Base-by-base conservation (phyloP, 1,284 basidiomycete genomes). In the Fistulinella cinereoalba region DNA sequence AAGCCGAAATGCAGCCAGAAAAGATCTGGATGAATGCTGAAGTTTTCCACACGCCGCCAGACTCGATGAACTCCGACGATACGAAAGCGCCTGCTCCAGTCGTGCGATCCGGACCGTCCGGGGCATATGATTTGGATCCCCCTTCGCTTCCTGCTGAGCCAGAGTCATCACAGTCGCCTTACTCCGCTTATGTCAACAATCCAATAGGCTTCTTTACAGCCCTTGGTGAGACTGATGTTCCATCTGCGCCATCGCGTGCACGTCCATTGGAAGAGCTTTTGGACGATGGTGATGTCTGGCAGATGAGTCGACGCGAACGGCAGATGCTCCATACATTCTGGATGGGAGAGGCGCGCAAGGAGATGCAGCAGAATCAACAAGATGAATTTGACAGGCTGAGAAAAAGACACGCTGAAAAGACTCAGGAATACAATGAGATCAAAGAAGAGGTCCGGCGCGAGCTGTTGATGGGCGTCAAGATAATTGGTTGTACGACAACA, bases 401-500 rank as follows among this genome's bases (percentile, higher is more conserved):
- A 4, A 50, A 58, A 39, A 58, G 47, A 22, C 68, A 75, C 41
- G 54, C 58, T 0, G 54, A 56, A 3, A 64, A 60, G 2, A 43
- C 66, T 1, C 50, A 58, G 9, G 58, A 62, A 6, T 58, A 66
- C 40, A 61, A 58, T 5, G 72, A 73, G 41, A 60, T 69, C 16
- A 68, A 62, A 37, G 66, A 68, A 43, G 58, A 71, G 60, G 71
- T 54, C 12, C 54, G 64, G 13, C 67, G 73, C 3, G 73, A 76
- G 67, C 52, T 74, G 7, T 73, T 80, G 9, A 58, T 55, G 23
- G 72, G 72, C n/a, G 69, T 76, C 0, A 75, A 85, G 53, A 74
- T 88, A 16, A 76, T 88, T 41, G 86, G 81, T 10, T 85, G 83
- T 50, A 88, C 85, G 0, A 88, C 85, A 0, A 87, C 80, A 12